Base-by-base conservation (phyloP, 2,329 filamentous ascomycete genomes). In the Monilinia fructigena region DNA sequence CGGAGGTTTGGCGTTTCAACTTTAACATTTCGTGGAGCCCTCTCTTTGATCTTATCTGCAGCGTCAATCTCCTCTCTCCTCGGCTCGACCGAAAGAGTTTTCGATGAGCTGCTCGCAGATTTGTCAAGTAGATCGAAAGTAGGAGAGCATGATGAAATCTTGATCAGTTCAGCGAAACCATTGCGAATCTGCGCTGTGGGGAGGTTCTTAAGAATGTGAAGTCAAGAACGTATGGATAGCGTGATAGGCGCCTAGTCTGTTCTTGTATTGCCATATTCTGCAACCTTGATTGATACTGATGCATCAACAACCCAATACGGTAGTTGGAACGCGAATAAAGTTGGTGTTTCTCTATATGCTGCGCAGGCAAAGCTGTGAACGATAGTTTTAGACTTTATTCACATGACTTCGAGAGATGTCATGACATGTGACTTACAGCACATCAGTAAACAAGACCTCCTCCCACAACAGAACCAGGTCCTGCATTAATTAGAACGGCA, bases 181-280 rank as follows among this genome's bases (percentile, higher is more conserved):
- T 91, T 91, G 66, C 89, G 82, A 74, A 91, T 87, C 76, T 91
- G 88, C 2, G 86, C 85, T 12, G 81, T 81, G 0, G 89, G 88
- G 0, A 91, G 79, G 86, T 89, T 55, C 85, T 85, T n/a, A 91
- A 79, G 77, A 91, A 91, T 20, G 82, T 84, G 75, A 91, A 91
- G 76, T 91, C 89, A 55, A 91, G 79, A 91, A 90, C 0, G 89
- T 91, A 74, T 89, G 86, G 58, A 86, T 82, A 0, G 89, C 88
- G 73, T 91, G 89, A 75, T 91, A 91, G 4, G 88, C 89, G 38
- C 88, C 88, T 0, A 91, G 82, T 16, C 88, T 82, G 78, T 91
- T 91, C 82, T 91, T 91, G 81, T 90, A 89, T 87, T 86, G 75
- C 87, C 88, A 73, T 91, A 90, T 79, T 91, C 88, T 16, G 87